Evolutionary conservation across 2,329 filamentous ascomycete species (phyloP).

Genomic region (Nemania bipapillata): DNA sequence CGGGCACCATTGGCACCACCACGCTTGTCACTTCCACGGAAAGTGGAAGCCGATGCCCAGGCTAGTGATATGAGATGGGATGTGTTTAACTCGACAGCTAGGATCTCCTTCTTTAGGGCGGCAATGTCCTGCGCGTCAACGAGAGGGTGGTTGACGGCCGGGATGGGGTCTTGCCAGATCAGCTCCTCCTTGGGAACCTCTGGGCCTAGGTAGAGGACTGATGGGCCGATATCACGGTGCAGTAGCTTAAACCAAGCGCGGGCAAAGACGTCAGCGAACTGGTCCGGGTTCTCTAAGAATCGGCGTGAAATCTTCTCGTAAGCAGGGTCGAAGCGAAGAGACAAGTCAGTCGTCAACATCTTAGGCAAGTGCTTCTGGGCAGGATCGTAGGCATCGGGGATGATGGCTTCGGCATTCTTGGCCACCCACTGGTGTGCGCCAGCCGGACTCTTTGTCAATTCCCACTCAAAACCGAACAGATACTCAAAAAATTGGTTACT

Average conservation of each 20-base stretch:
- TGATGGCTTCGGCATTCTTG: conserved; percentile 72
- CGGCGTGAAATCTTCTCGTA: conserved; percentile 81
- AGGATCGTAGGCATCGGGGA: conserved; percentile 76
- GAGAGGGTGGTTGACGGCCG: conserved; percentile 65
- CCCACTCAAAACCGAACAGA: conserved; percentile 82
- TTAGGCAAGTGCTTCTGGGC: conserved; percentile 78
- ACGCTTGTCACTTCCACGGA: conserved; percentile 81
- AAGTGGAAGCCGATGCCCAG: conserved; percentile 77
- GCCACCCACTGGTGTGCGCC: conserved; percentile 82
- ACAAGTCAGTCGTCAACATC: conserved; percentile 80
- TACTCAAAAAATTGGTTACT: conserved; percentile 79
- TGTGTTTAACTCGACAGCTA: conserved; percentile 69
- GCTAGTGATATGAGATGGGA: conserved; percentile 72
- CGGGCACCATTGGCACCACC: conserved; percentile 84
- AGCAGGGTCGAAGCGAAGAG: conserved; percentile 74
- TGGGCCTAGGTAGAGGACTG: conserved; percentile 76
- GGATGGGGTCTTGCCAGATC: conserved; percentile 81
- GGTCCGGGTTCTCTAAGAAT: conserved; percentile 74
- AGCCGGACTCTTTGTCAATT: conserved; percentile 77
- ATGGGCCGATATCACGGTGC: conserved; percentile 81
- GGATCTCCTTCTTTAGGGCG: conserved; percentile 74
- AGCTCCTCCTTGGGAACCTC: conserved; percentile 76
- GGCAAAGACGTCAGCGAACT: conserved; percentile 75
- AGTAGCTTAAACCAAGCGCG: conserved; percentile 86
- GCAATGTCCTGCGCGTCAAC: conserved; percentile 72